Evolutionary conservation across 768 basidiomycete species (phyloP).

Genomic region (Russula brevipes): DNA sequence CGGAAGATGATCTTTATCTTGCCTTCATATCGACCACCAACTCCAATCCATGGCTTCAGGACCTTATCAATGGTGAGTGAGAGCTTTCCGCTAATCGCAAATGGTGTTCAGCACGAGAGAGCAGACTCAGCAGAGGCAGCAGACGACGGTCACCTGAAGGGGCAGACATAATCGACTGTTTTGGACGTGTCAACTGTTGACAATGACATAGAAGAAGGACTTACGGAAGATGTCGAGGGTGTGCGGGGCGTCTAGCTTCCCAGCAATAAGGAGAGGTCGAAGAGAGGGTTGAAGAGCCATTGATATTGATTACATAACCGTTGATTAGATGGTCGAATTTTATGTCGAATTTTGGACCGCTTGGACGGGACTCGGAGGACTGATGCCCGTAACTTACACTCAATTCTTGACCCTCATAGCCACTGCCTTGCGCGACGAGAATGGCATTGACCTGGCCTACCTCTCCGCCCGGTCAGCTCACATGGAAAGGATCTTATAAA

Average conservation of each 20-base stretch:
- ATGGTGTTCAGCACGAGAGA: background rate
- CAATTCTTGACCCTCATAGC: constrained; percentile 56
- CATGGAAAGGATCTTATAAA: constrained; percentile 74
- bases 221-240: constrained; percentile 75
- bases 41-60: constrained; percentile 53
- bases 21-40: constrained; percentile 58
- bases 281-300: constrained; percentile 83
- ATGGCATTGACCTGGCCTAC: constrained; percentile 66
- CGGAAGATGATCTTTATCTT: constrained; percentile 72
- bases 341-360: background rate
- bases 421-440: constrained; percentile 54
- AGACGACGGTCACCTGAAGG: constrained; percentile 51
- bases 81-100: constrained; percentile 49
- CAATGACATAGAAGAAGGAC: constrained; percentile 27
- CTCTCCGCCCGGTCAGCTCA: constrained; percentile 71
- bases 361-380: background rate
- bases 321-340: background rate
- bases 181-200: background rate
- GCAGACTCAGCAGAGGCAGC: background rate
- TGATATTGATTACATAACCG: background rate
- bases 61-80: constrained; percentile 53
- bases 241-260: constrained; percentile 56
- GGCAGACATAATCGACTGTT: constrained; percentile 83
- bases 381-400: constrained; percentile 43
- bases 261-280: constrained; percentile 57